Evolutionary conservation across 2,329 filamentous ascomycete species (phyloP), one percentile per base, ranked within the genome.

Genomic region (Didymella sp.): DNA sequence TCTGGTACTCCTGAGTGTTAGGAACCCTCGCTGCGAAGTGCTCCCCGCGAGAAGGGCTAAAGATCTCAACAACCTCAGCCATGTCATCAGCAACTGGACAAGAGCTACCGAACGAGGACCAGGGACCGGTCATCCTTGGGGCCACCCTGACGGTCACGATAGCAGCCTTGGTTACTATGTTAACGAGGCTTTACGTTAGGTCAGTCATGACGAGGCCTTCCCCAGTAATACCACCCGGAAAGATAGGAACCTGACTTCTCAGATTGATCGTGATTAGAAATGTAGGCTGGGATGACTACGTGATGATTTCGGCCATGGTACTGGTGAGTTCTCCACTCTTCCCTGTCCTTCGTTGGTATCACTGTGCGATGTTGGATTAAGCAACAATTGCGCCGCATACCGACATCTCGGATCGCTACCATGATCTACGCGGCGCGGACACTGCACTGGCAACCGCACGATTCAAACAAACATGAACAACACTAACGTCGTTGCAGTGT

Each of bases 201-300:
- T n/a, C n/a, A n/a, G n/a, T n/a, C n/a, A n/a, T n/a, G n/a, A n/a
- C n/a, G n/a, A n/a, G n/a, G n/a, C n/a, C n/a, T n/a, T n/a, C n/a
- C n/a, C n/a, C n/a, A n/a, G n/a, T n/a, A n/a, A n/a, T n/a, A n/a
- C n/a, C n/a, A n/a, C n/a, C n/a, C n/a, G n/a, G n/a, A n/a, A n/a
- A n/a, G n/a, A n/a, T n/a, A n/a, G n/a, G n/a, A n/a, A n/a, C n/a
- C n/a, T n/a, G n/a, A n/a, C n/a, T n/a, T n/a, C n/a, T n/a, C n/a
- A n/a, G n/a, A n/a, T n/a, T n/a, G n/a, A n/a, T n/a, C n/a, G n/a
- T 85, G 71, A 79, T 85, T 48, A 78, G 77, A 12, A 81, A 80
- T 46, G 69, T 81, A 21, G 82, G 83, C 3, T 74, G 77, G 63
- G 84, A 85, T 73, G 72, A 84, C 63, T 80, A 77, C 60, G 65